These are phyloP conservation scores for Pseudogymnoascus sp. DNA, from an alignment of 2,329 filamentous ascomycete species.

Conservation along the genomic window DNA sequence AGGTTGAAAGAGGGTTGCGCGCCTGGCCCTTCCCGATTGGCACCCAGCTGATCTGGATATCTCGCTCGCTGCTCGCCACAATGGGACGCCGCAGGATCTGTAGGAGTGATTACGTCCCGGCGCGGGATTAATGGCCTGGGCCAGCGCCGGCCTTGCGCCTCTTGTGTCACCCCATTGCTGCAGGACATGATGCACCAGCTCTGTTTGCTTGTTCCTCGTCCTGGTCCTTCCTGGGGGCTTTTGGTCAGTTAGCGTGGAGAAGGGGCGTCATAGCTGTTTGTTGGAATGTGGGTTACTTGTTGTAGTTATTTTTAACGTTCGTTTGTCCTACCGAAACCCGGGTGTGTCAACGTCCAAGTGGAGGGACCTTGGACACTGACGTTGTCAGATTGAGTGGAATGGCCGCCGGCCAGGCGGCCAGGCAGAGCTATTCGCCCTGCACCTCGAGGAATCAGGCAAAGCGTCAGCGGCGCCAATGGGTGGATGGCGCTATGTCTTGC, in stretches of 20 bases:
- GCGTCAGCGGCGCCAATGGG: not conserved
- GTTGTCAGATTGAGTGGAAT: not conserved
- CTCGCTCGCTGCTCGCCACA: not conserved
- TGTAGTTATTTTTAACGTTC: not conserved
- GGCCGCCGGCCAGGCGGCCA: not conserved
- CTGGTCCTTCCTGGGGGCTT: not conserved
- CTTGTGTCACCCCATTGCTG: not conserved
- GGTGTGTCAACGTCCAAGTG: no score
- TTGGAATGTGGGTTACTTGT: not conserved
- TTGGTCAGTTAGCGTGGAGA: not conserved
- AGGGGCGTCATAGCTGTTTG: not conserved
- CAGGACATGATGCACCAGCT: not conserved
- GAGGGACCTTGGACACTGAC: not conserved
- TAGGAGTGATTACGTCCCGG: not conserved
- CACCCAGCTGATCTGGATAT: not conserved
- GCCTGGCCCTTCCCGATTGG: not conserved
- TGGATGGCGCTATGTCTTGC: not conserved
- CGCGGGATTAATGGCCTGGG: not conserved
- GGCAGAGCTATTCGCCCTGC: not conserved
- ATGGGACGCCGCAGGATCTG: not conserved
- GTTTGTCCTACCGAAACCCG: not conserved
- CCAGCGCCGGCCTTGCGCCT: not conserved
- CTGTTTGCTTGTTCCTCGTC: not conserved
- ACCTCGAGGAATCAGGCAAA: not conserved
- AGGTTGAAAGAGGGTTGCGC: conserved; percentile 1